Conservation (phyloP, 2,329 filamentous ascomycete species). For the Colletotrichum gigasporum region DNA sequence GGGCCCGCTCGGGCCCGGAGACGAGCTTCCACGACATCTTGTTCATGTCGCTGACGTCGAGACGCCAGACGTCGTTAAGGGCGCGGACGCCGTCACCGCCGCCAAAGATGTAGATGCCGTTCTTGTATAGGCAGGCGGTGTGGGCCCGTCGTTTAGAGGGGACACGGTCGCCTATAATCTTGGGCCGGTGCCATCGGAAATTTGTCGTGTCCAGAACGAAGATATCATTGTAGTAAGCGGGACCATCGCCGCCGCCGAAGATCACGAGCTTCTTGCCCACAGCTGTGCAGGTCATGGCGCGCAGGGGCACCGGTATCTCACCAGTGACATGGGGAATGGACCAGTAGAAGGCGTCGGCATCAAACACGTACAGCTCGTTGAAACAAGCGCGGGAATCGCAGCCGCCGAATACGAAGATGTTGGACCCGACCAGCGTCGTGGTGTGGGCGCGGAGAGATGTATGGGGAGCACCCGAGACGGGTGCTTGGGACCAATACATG, state of each 20-base stretch:
- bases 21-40: constrained; percentile 77
- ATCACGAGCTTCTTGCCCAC: constrained; percentile 76
- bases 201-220: constrained; percentile 78
- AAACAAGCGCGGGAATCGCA: constrained; percentile 75
- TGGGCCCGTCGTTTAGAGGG: constrained; percentile 73
- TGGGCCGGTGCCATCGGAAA: constrained; percentile 72
- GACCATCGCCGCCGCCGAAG: constrained; percentile 76
- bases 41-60: constrained; percentile 71
- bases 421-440: constrained; percentile 72
- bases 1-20: constrained; percentile 54
- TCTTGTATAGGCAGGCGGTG: constrained; percentile 77
- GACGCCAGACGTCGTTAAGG: constrained; percentile 77
- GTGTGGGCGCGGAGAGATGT: constrained; percentile 73
- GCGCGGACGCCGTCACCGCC: constrained; percentile 76
- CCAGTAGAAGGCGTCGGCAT: constrained; percentile 77
- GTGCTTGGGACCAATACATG: constrained; percentile 78
- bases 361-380: constrained; percentile 74
- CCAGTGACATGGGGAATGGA: constrained; percentile 71
- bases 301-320: constrained; percentile 70
- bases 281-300: constrained; percentile 78
- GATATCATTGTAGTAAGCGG: constrained; percentile 77
- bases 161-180: constrained; percentile 64
- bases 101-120: constrained; percentile 77
- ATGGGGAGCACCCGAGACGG: constrained; percentile 69
- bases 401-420: constrained; percentile 74